Evolutionary conservation across 2,329 filamentous ascomycete species (phyloP).

Genomic region (Davidsoniella eucalypti): DNA sequence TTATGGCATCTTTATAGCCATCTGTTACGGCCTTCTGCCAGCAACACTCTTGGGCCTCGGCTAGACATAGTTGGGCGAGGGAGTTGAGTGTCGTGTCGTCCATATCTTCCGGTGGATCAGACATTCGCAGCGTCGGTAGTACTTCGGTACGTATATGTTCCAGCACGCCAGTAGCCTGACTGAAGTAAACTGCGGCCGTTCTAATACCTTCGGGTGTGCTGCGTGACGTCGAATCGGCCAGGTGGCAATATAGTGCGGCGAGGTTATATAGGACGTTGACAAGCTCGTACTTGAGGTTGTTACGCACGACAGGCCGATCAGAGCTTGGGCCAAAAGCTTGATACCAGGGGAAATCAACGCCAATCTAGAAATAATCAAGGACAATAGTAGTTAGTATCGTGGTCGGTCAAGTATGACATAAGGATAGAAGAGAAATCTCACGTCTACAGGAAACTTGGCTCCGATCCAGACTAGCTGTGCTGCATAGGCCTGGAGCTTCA

Average conservation of each 20-base stretch:
- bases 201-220: constrained; percentile 70
- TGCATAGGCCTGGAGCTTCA: constrained; percentile 78
- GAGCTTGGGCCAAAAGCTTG: constrained; percentile 82
- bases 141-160: constrained; percentile 59
- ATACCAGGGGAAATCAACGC: constrained; percentile 93
- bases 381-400: neutral
- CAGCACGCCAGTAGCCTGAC: constrained; percentile 70
- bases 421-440: constrained; percentile 23
- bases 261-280: constrained; percentile 90
- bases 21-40: constrained; percentile 97
- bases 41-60: constrained; percentile 92
- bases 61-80: constrained; percentile 67
- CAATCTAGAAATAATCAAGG: constrained; percentile 41
- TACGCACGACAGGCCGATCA: constrained; percentile 49
- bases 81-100: constrained; percentile 74
- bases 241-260: constrained; percentile 80
- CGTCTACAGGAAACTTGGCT: constrained; percentile 92
- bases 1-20: constrained; percentile 76
- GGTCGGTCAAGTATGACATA: too few relatives aligned
- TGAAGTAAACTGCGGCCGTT: constrained; percentile 77
- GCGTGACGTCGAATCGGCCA: constrained; percentile 66
- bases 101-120: constrained; percentile 87
- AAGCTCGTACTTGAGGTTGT: constrained; percentile 65
- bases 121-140: constrained; percentile 64
- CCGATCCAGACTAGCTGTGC: constrained; percentile 86